A percentile compares a stretch with the other conserved stretches of the same genome.
phyloP scores from a whole-genome alignment of 805 yeast species.

The Lachancea lanzarotensis region DNA sequence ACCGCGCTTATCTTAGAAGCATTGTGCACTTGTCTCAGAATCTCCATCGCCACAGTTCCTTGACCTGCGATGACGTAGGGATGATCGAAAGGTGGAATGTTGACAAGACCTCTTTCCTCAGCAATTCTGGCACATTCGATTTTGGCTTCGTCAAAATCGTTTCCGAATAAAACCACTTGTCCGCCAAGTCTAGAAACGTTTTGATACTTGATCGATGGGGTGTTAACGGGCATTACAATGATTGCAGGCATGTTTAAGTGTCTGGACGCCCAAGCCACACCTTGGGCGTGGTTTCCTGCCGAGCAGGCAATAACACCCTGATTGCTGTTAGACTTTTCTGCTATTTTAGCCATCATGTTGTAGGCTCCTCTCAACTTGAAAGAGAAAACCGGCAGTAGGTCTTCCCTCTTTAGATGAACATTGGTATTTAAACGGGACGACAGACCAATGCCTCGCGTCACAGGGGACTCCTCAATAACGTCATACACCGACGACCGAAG shows the following conservation, averaged over 20 bases:
- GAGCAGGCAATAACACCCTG: slow-evolving; percentile 97
- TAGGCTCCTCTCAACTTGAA: slow-evolving; percentile 97
- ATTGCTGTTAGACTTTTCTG: slow-evolving; percentile 46
- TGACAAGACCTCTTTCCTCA: slow-evolving; percentile 64
- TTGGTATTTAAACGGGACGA: slow-evolving; percentile 71
- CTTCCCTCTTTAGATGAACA: slow-evolving; percentile 83
- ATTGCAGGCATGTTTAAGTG: slow-evolving; percentile 86
- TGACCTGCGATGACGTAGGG: slow-evolving; percentile 99
- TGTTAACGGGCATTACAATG: slow-evolving; percentile 96
- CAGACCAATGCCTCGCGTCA: slow-evolving; percentile 65
- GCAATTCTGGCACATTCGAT: slow-evolving; percentile 75
- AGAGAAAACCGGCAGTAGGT: slow-evolving; percentile 87
- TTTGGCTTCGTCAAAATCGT: slow-evolving; percentile 93
- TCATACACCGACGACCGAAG: slow-evolving; percentile 92
- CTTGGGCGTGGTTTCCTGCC: slow-evolving; percentile 99
- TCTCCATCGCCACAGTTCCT: slow-evolving; percentile 93
- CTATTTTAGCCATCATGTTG: slow-evolving; percentile 88
- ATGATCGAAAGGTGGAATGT: slow-evolving; percentile 97
- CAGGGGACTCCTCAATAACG: slow-evolving; percentile 85
- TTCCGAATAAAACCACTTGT: slow-evolving; percentile 87
- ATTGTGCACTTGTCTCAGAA: slow-evolving; percentile 73
- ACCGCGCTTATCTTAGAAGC: slow-evolving; percentile 70
- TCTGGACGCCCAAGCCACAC: slow-evolving; percentile 90
- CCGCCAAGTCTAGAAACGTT: slow-evolving; percentile 92
- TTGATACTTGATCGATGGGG: slow-evolving; percentile 89